Evolutionary conservation across 768 basidiomycete species (phyloP).

Genomic region (Kondoa malvinella): DNA sequence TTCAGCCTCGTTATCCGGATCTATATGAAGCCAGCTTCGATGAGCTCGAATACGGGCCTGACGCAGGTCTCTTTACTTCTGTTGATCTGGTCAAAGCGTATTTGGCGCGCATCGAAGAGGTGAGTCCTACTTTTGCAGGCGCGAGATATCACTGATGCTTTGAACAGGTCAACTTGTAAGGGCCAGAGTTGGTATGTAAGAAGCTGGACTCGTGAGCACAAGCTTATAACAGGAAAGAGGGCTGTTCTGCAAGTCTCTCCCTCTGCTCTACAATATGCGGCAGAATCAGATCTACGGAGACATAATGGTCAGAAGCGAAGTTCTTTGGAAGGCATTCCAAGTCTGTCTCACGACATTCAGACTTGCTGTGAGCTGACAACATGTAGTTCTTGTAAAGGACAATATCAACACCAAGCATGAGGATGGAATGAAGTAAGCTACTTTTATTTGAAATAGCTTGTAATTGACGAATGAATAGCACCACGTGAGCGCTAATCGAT

Average conservation of each 20-base stretch:
- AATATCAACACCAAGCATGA: slow-evolving; percentile 26
- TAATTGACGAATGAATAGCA: too few species aligned
- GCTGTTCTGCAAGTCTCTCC: slow-evolving; percentile 37
- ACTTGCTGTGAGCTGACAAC: too few species aligned
- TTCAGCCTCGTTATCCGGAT: slow-evolving; percentile 33
- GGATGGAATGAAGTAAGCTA: slow-evolving; percentile 32
- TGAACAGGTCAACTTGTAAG: too few species aligned
- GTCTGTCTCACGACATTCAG: too few species aligned
- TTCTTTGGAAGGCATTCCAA: slow-evolving; percentile 35
- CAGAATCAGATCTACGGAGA: slow-evolving; percentile 32
- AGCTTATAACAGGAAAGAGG: neutral
- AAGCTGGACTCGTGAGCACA: too few species aligned
- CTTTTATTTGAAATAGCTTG: neutral
- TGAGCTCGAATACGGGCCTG: slow-evolving; percentile 35
- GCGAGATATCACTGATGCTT: too few species aligned
- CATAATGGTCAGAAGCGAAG: slow-evolving; percentile 27
- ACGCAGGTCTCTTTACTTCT: slow-evolving; percentile 33
- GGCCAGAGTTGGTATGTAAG: too few species aligned
- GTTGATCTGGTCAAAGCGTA: slow-evolving; percentile 38
- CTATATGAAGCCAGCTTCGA: slow-evolving; percentile 35
- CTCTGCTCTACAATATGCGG: slow-evolving; percentile 33
- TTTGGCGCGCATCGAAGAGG: slow-evolving; percentile 37
- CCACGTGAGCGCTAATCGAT: too few species aligned
- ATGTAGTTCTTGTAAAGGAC: slow-evolving; percentile 34
- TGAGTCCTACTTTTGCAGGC: too few species aligned